A percentile compares a stretch with the other conserved stretches of the same genome.
These are phyloP conservation scores for Phytophthora sojae DNA, from an alignment of 352 stramenopile species.

Conservation along the genomic window DNA sequence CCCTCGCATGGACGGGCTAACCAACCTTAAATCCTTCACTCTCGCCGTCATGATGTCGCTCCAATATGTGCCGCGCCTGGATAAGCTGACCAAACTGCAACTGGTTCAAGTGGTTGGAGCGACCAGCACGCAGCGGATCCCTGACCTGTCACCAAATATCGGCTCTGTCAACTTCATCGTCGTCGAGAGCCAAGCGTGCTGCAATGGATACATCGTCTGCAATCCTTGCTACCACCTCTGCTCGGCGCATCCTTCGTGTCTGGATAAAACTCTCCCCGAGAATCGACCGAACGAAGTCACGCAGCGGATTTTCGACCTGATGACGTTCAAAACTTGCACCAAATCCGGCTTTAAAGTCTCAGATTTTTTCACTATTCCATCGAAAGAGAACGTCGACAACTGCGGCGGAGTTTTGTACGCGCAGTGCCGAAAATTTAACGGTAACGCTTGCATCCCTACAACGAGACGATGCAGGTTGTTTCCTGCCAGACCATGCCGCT, in stretches of 20 bases:
- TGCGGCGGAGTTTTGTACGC: conserved; percentile 32
- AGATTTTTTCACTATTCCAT: background rate
- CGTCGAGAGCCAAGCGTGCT: conserved; percentile 13
- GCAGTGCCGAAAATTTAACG: conserved; percentile 14
- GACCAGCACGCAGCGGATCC: conserved; percentile 2
- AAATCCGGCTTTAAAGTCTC: background rate
- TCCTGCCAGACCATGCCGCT: conserved; percentile 18
- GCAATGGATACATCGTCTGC: conserved; percentile 34
- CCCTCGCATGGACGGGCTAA: conserved; percentile 19
- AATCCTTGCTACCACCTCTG: conserved; percentile 7
- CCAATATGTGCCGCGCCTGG: conserved; percentile 7
- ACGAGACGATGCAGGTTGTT: conserved; percentile 28
- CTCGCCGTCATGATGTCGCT: conserved; percentile 18
- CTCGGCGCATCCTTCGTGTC: background rate
- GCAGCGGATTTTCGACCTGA: conserved; percentile 8
- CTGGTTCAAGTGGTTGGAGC: background rate
- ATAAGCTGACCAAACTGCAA: conserved; percentile 18
- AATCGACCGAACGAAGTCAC: conserved; percentile 19
- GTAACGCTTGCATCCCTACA: conserved; percentile 5
- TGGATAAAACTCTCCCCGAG: background rate
- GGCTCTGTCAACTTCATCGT: background rate
- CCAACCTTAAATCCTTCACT: conserved; percentile 29
- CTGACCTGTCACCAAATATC: conserved; percentile 6
- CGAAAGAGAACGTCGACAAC: conserved; percentile 10
- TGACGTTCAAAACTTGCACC: conserved; percentile 4